Conservation (phyloP, 306 rosid species). For the Fragaria ananassa region DNA sequence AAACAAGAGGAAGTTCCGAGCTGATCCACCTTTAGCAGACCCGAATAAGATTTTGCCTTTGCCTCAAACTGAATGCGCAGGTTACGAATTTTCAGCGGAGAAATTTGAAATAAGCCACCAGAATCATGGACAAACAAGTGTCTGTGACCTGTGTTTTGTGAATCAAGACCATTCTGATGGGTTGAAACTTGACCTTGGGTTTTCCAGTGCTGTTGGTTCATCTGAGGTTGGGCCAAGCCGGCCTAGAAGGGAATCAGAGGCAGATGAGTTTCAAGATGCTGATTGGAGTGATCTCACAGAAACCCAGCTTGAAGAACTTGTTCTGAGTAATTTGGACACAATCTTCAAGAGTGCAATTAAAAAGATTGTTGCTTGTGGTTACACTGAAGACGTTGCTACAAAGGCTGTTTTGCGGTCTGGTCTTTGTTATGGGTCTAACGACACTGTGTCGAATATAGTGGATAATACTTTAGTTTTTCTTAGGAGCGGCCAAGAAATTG, state of each 20-base stretch:
- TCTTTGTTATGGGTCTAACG: conserved; percentile 82
- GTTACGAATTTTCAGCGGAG: conserved; percentile 81
- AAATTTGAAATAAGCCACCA: conserved; percentile 46
- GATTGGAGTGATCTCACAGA: conserved; percentile 90
- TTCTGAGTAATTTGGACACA: conserved; percentile 58
- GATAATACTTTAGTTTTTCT: conserved; percentile 70
- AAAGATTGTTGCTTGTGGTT: conserved; percentile 64
- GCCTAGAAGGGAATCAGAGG: conserved; percentile 58
- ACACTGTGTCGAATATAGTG: conserved; percentile 73
- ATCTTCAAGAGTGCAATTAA: conserved; percentile 74
- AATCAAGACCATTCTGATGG: conserved; percentile 58
- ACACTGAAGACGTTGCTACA: conserved; percentile 68
- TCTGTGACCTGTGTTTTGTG: conserved; percentile 51
- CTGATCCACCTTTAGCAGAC: conserved; percentile 77
- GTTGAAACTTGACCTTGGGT: conserved; percentile 81
- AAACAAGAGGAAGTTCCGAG: conserved; percentile 92
- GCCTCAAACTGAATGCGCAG: conserved; percentile 54
- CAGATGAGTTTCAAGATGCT: conserved; percentile 59
- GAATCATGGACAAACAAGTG: conserved; percentile 40
- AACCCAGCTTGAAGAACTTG: conserved; percentile 76
- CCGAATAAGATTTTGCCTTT: conserved; percentile 45
- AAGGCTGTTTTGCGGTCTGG: conserved; percentile 79
- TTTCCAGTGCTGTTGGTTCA: conserved; percentile 46
- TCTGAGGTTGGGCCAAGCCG: conserved; percentile 42
- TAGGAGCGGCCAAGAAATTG: conserved; percentile 70